Conservation (phyloP, 495 filamentous ascomycete genomes). For the Amphirosellinia nigrospora region DNA sequence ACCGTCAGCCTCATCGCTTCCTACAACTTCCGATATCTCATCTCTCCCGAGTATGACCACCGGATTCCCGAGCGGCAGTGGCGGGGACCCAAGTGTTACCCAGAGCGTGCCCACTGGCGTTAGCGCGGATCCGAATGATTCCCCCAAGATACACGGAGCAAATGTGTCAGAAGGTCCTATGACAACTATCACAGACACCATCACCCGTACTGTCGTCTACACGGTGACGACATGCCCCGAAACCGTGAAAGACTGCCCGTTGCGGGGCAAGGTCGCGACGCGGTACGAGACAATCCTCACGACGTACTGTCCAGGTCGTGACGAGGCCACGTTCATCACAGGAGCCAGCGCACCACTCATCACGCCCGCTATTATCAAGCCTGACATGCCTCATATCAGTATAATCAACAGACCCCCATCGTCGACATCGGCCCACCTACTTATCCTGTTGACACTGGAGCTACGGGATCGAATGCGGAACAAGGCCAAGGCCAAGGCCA, state of each 20-base stretch:
- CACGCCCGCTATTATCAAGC: not conserved
- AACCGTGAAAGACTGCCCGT: not conserved
- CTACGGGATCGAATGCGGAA: not conserved
- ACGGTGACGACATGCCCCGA: conserved; percentile 20
- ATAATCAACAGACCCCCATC: no score
- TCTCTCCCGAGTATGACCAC: not conserved
- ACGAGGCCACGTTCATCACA: not conserved
- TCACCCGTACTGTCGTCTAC: conserved; percentile 28
- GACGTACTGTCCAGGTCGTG: conserved; percentile 30
- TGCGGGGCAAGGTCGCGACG: conserved; percentile 19
- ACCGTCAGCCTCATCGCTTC: no score
- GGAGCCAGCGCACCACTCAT: not conserved
- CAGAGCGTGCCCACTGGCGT: no score
- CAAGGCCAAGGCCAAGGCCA: not conserved
- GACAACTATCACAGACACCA: conserved; percentile 29
- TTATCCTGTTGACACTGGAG: not conserved
- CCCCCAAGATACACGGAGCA: not conserved
- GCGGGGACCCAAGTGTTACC: not conserved
- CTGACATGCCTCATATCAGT: not conserved
- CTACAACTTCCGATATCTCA: not conserved
- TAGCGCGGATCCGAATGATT: not conserved
- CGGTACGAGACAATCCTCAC: conserved; percentile 27
- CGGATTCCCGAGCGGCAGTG: not conserved
- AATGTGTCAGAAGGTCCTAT: not conserved
- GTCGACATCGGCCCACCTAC: not conserved